These are phyloP conservation scores for Aurantiochytrium sp. DNA, from an alignment of 108 stramenopile species.

Conservation along the genomic window DNA sequence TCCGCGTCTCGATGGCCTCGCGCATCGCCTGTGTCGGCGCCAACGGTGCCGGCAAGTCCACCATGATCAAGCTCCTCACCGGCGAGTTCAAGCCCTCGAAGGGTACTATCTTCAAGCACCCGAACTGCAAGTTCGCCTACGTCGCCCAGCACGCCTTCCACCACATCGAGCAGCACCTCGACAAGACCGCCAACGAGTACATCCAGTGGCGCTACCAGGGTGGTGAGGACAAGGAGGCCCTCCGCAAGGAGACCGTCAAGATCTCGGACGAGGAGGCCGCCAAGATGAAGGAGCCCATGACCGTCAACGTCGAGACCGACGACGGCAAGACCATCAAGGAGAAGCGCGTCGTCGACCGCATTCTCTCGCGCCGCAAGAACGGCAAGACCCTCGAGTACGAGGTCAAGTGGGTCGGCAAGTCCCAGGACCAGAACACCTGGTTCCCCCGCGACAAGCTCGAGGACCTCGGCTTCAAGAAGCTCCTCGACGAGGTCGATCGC, in stretches of 20 bases:
- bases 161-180: slow-evolving; percentile 95
- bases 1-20: slow-evolving; percentile 93
- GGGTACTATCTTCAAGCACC: slow-evolving; percentile 97
- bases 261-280: slow-evolving; percentile 84
- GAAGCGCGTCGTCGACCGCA: slow-evolving; percentile 90
- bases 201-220: slow-evolving; percentile 98
- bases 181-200: slow-evolving; percentile 98
- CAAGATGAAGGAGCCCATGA: slow-evolving; percentile 87
- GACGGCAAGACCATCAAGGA: slow-evolving; percentile 90
- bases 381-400: slow-evolving; percentile 96
- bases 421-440: slow-evolving; percentile 66
- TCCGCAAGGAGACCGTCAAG: slow-evolving; percentile 84
- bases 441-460: slow-evolving; percentile 77
- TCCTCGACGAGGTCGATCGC: slow-evolving; percentile 96
- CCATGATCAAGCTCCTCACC: slow-evolving; percentile 98
- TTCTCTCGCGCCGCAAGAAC: slow-evolving; percentile 91
- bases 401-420: slow-evolving; percentile 52
- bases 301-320: slow-evolving; percentile 87
- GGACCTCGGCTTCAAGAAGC: slow-evolving; percentile 78
- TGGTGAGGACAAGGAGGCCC: slow-evolving; percentile 96
- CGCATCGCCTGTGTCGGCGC: slow-evolving; percentile 98
- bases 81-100: slow-evolving; percentile 90
- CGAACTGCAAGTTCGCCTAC: slow-evolving; percentile 97
- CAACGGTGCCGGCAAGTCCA: slow-evolving; percentile 99
- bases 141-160: slow-evolving; percentile 99